phyloP scores from a whole-genome alignment of 2,329 filamentous ascomycete genomes.

The Lecanoromycetidae sp. region DNA sequence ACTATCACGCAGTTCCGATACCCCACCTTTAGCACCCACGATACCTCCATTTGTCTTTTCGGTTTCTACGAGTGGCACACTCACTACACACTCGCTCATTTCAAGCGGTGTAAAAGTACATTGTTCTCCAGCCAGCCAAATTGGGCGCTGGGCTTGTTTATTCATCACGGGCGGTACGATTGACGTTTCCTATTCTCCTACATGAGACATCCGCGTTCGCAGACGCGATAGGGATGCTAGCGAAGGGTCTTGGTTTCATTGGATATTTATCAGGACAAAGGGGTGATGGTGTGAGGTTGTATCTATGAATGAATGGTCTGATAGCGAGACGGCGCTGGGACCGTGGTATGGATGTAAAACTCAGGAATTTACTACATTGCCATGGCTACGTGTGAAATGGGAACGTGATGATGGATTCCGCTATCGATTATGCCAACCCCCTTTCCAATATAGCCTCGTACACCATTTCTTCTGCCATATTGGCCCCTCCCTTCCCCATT shows the following conservation, averaged over 20 bases:
- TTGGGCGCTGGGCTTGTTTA: background rate
- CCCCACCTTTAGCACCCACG: background rate
- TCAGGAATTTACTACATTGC: too few relatives aligned
- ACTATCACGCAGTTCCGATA: background rate
- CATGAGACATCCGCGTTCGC: too few relatives aligned
- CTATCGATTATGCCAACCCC: too few relatives aligned
- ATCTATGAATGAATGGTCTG: background rate
- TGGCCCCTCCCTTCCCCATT: too few relatives aligned
- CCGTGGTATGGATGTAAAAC: too few relatives aligned
- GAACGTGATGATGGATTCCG: too few relatives aligned
- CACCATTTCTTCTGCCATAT: too few relatives aligned
- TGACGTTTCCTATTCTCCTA: background rate
- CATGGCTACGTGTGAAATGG: too few relatives aligned
- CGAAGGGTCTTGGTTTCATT: background rate
- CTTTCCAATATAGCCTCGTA: too few relatives aligned
- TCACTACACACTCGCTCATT: background rate
- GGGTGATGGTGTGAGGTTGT: too few relatives aligned
- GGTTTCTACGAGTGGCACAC: background rate
- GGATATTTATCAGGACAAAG: too few relatives aligned
- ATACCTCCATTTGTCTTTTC: background rate
- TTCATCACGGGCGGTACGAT: constrained; percentile 2
- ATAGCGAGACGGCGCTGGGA: too few relatives aligned
- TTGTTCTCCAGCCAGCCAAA: background rate
- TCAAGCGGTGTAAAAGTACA: constrained; percentile 2
- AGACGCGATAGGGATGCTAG: background rate